Percentiles rank a stretch among this genome's conserved stretches.
Evolutionary conservation across 179 eudicot species (phyloP).

Genomic region (Spinacia oleracea): DNA sequence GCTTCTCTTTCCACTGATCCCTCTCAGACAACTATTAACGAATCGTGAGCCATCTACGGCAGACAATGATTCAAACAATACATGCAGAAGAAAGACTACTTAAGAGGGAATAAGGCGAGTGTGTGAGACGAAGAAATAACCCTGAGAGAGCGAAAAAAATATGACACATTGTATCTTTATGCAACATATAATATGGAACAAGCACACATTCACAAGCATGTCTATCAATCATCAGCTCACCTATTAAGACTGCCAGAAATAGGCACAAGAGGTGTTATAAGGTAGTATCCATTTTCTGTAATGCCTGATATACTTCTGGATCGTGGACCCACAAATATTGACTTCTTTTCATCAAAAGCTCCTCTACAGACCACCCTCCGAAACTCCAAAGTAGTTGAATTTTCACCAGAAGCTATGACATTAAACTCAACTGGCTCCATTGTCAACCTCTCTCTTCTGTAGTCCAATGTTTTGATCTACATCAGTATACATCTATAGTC

Average conservation of each 20-base stretch:
- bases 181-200: not conserved
- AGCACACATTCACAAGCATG: not conserved
- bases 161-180: not conserved
- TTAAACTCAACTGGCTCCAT: constrained; percentile 64
- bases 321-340: constrained; percentile 87
- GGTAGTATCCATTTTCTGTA: constrained; percentile 89
- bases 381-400: constrained; percentile 61
- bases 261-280: constrained; percentile 83
- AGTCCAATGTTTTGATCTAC: constrained; percentile 83
- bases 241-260: constrained; percentile 57
- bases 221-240: constrained; percentile 37
- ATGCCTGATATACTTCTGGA: constrained; percentile 98
- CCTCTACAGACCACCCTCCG: constrained; percentile 73
- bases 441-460: constrained; percentile 63
- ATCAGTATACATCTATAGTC: constrained; percentile 22
- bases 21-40: not conserved
- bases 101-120: not conserved
- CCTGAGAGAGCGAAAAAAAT: not conserved
- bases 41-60: not conserved
- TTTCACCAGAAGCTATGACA: constrained; percentile 37
- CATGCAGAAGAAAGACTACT: not conserved
- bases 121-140: not conserved
- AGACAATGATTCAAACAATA: not conserved
- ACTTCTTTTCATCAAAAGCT: constrained; percentile 68
- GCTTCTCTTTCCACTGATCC: constrained; percentile 11